Conservation (phyloP, 176 grass and related monocot genomes). For the Bothriochloa decipiens region DNA sequence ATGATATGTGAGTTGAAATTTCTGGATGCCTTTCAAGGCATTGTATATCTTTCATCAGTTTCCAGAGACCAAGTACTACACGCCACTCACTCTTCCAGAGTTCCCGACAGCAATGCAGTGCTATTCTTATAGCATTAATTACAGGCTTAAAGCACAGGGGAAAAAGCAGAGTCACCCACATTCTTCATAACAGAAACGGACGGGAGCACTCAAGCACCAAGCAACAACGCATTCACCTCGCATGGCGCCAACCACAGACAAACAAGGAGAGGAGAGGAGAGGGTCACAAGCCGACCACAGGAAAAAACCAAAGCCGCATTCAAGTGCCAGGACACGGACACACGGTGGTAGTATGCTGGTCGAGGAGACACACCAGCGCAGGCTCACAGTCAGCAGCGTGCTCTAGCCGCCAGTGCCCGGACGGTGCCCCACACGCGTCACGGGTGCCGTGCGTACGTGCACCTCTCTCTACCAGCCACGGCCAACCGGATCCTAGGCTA, state of each 20-base stretch:
- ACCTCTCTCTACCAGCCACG: not conserved
- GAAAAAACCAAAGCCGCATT: constrained; percentile 45
- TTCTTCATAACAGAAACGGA: not conserved
- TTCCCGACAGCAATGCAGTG: not conserved
- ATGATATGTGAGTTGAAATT: not conserved
- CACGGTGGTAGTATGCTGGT: constrained; percentile 10
- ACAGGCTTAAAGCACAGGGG: constrained; percentile 15
- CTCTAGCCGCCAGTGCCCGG: not conserved
- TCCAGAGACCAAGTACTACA: not conserved
- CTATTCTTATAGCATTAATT: constrained; percentile 18
- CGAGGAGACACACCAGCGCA: not conserved
- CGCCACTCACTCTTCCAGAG: not conserved
- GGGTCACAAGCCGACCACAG: constrained; percentile 32
- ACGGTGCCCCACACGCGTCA: constrained; percentile 36
- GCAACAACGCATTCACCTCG: constrained; percentile 30
- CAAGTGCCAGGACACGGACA: not conserved
- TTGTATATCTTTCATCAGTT: not conserved
- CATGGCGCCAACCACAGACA: constrained; percentile 45
- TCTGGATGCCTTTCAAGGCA: not conserved
- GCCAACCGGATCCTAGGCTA: constrained; percentile 27
- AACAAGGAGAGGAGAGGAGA: constrained; percentile 40
- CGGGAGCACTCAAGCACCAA: not conserved
- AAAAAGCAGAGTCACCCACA: not conserved
- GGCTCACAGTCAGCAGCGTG: not conserved
- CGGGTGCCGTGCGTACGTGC: constrained; percentile 4